Evolutionary conservation across 495 filamentous ascomycete genomes (phyloP), one percentile per base, ranked within the genome.

Genomic region (Bathelium albidoporum): DNA sequence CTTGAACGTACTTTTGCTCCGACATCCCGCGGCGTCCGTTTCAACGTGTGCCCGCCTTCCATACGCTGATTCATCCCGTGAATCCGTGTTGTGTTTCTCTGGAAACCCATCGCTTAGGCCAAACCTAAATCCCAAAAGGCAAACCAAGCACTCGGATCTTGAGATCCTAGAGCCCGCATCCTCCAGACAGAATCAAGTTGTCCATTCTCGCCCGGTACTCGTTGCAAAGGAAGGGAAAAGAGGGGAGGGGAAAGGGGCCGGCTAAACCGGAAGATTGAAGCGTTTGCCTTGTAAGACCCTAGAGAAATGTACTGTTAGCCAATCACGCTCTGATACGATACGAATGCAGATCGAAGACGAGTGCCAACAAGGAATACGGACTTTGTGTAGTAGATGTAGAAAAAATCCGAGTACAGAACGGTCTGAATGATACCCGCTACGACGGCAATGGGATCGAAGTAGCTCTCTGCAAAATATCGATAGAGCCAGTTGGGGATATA

Each of bases 401-500:
- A 98, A 79, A 98, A 98, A 77, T 98, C 94, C 60, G 90, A 95
- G 77, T 98, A 98, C 60, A 97, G 80, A 31, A 97, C 74, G 22
- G 94, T 97, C 80, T 98, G 94, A 64, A 96, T 79, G 32, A 96
- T 82, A 11, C 94, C 94, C 10, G 94, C 94, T 41, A 91, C 64
- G 49, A 95, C 85, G 1, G 92, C 86, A 68, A 96, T 91, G 58
- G 82, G 83, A 74, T 97, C 91, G 63, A 87, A 83, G 77, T 87
- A 84, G 32, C 78, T 77, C 73, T 94, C 90, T 45, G 82, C 78
- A 66, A 88, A 79, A 74, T 95, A 97, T 29, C 94, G 83, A 71
- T 87, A 97, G 62, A 97, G 83, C 94, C 94, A 98, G 76, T 98
- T 98, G 31, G 94, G 95, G 68, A 98, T 97, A 76, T 98, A 98